Evolutionary conservation across 305 asterid species (phyloP).

Genomic region (Lippia alba): DNA sequence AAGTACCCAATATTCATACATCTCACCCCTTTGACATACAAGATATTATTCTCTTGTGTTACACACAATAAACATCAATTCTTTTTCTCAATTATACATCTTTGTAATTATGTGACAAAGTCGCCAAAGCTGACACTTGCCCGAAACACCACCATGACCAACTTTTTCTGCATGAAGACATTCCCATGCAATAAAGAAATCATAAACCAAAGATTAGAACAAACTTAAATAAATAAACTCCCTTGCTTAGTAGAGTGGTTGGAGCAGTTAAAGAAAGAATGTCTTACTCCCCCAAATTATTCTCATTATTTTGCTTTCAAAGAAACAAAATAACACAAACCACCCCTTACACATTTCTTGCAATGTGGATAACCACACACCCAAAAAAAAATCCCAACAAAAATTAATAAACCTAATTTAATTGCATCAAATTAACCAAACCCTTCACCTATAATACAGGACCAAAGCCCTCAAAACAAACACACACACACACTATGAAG

Average conservation of each 20-base stretch:
- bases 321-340: neutral
- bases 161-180: constrained; percentile 53
- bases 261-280: constrained; percentile 77
- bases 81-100: too few species aligned
- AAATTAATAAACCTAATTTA: neutral
- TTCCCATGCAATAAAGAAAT: constrained; percentile 11
- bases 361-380: constrained; percentile 38
- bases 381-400: neutral
- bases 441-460: constrained; percentile 32
- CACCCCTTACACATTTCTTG: constrained; percentile 21
- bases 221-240: constrained; percentile 37
- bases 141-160: constrained; percentile 28
- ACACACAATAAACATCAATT: too few species aligned
- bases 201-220: constrained; percentile 45
- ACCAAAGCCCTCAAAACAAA: constrained; percentile 8
- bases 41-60: too few species aligned
- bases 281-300: constrained; percentile 35
- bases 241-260: constrained; percentile 80
- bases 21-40: too few species aligned
- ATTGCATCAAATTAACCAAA: neutral
- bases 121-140: constrained; percentile 36
- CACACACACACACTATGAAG: constrained; percentile 39
- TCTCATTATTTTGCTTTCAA: too few species aligned
- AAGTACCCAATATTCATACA: too few species aligned
- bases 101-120: neutral